Evolutionary conservation across 768 basidiomycete species (phyloP).

Genomic region (Russula griseocarnosa): DNA sequence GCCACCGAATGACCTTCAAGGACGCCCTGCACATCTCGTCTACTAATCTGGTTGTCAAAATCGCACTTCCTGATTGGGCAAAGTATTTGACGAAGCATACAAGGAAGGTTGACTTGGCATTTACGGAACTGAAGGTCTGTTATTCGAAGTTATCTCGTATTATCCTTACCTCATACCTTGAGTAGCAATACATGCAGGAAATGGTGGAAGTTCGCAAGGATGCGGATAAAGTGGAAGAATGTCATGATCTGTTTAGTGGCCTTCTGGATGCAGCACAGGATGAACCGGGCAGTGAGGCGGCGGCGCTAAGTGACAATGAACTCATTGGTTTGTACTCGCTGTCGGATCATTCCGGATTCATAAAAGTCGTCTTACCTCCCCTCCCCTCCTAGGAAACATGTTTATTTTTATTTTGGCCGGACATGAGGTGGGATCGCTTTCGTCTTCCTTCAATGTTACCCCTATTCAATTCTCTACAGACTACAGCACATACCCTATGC

Average conservation of each 20-base stretch:
- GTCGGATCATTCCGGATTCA: constrained; percentile 28
- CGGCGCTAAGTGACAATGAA: constrained; percentile 23
- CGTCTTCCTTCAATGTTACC: neutral
- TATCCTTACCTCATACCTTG: neutral
- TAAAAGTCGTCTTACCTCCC: neutral
- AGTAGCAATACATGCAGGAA: constrained; percentile 32
- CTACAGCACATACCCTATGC: constrained; percentile 38
- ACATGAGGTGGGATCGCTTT: constrained; percentile 30
- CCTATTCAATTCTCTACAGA: constrained; percentile 28
- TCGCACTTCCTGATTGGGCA: constrained; percentile 41
- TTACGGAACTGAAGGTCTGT: constrained; percentile 43
- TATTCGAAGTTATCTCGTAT: neutral
- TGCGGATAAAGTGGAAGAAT: constrained; percentile 26
- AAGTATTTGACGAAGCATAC: constrained; percentile 38
- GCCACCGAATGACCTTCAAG: constrained; percentile 48
- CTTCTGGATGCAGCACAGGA: constrained; percentile 28
- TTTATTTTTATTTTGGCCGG: constrained; percentile 38
- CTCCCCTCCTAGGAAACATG: constrained; percentile 25
- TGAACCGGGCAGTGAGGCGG: constrained; percentile 17
- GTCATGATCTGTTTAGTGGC: constrained; percentile 31
- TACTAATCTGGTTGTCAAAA: constrained; percentile 37
- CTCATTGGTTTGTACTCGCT: constrained; percentile 23
- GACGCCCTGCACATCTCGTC: constrained; percentile 45
- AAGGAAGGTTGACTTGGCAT: constrained; percentile 37
- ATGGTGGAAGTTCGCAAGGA: constrained; percentile 29